Conservation (phyloP, 2,329 filamentous ascomycete species). For the Dendryphion nanum region DNA sequence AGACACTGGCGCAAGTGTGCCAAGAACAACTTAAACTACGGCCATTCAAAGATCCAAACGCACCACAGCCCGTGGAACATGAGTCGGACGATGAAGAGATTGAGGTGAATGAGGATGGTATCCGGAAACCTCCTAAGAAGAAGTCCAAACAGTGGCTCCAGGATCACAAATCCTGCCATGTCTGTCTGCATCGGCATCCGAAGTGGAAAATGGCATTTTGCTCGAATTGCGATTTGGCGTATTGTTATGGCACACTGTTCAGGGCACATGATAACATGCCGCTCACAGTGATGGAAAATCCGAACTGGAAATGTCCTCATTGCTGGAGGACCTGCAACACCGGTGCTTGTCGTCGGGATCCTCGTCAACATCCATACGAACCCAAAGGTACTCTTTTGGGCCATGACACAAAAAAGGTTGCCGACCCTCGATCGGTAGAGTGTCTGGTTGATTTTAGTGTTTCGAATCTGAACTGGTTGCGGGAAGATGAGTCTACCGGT, state of each 20-base stretch:
- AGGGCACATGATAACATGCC: constrained; percentile 90
- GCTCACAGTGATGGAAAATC: constrained; percentile 74
- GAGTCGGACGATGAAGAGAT: constrained; percentile 51
- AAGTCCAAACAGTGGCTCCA: constrained; percentile 51
- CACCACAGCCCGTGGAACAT: constrained; percentile 50
- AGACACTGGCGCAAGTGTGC: constrained; percentile 87
- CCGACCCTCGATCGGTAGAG: constrained; percentile 88
- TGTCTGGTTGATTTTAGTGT: constrained; percentile 85
- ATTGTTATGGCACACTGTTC: constrained; percentile 92
- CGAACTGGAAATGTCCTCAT: constrained; percentile 84
- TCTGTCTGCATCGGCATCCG: constrained; percentile 77
- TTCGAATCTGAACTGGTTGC: constrained; percentile 84
- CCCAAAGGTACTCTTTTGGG: constrained; percentile 86
- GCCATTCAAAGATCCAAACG: constrained; percentile 79
- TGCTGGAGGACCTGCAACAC: constrained; percentile 88
- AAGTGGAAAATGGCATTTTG: constrained; percentile 84
- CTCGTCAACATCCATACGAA: constrained; percentile 73
- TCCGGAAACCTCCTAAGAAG: constrained; percentile 61
- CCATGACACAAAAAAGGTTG: constrained; percentile 85
- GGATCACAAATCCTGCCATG: constrained; percentile 67
- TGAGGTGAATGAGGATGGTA: constrained; percentile 64
- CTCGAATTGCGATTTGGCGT: constrained; percentile 70
- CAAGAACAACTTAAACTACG: constrained; percentile 79
- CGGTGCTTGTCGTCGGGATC: constrained; percentile 68
- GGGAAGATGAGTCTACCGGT: constrained; percentile 50